These are phyloP conservation scores for Saussurea involucrata DNA, from an alignment of 129 eudicot species.

Conservation along the genomic window DNA sequence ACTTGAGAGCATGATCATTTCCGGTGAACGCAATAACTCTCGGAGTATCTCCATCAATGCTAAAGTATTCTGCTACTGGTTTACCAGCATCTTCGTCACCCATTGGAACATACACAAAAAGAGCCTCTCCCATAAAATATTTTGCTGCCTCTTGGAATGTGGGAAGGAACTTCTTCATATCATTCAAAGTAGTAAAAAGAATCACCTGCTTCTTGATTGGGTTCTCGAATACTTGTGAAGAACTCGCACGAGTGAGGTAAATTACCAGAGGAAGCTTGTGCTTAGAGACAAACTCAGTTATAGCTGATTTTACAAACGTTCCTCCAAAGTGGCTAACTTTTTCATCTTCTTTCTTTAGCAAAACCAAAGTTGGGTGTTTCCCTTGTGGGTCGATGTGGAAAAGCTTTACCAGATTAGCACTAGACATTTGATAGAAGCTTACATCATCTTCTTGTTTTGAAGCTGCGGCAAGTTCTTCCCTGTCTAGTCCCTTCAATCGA, in stretches of 20 bases:
- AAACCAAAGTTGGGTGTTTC: constrained; percentile 64
- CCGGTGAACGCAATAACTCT: constrained; percentile 72
- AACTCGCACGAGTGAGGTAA: constrained; percentile 58
- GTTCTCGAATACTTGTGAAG: constrained; percentile 57
- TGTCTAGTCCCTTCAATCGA: constrained; percentile 55
- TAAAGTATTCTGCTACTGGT: constrained; percentile 73
- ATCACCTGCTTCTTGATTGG: constrained; percentile 80
- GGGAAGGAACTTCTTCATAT: constrained; percentile 51
- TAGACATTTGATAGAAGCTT: constrained; percentile 65
- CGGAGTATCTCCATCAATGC: constrained; percentile 54
- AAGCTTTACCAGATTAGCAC: constrained; percentile 66
- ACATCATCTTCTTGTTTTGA: constrained; percentile 75
- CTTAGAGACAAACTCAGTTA: constrained; percentile 58
- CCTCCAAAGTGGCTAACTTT: constrained; percentile 58
- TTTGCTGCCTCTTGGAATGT: constrained; percentile 67
- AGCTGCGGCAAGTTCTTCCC: constrained; percentile 75
- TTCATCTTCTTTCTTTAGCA: constrained; percentile 77
- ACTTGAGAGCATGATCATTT: constrained; percentile 62
- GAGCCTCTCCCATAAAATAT: constrained; percentile 70
- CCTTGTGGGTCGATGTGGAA: constrained; percentile 65
- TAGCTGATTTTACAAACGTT: constrained; percentile 51
- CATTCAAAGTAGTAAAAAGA: constrained; percentile 64
- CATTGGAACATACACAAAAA: constrained; percentile 63
- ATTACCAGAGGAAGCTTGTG: constrained; percentile 65
- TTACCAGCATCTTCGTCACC: constrained; percentile 75